Base-by-base conservation (phyloP, 495 filamentous ascomycete genomes). In the Immersiella caudata region DNA sequence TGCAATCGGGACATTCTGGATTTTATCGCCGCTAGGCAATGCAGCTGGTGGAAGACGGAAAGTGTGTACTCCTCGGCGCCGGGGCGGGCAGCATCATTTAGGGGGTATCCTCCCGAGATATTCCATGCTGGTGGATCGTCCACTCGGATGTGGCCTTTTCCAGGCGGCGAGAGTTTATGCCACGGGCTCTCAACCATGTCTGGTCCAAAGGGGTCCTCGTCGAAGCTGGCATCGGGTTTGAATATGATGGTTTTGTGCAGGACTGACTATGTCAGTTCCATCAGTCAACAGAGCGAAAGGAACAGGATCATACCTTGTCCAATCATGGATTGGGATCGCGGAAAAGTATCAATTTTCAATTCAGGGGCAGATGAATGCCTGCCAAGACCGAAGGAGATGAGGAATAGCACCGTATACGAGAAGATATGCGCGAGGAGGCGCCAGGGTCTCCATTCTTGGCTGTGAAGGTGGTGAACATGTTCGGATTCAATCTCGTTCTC, bases 21-120 rank as follows among this genome's bases (percentile, higher is more conserved):
- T 46, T 68, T 64, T 3, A 68, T 68, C 4, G 62, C 62, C 60
- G 67, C 67, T 49, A 71, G 57, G 59, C 69, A 71, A 33, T 71
- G 69, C 14, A 71, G 29, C 52, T 71, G 69, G 36, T 71, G 69
- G 35, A 71, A 66, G 8, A 71, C 29, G 16, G 69, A 71, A 6
- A 71, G 6, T 16, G 66, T 68, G 49, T 71, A 71, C 27, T 68
- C 67, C 46, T 68, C 67, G 0, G 67, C 61, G 12, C 8, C 1
- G 14, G 58, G 29, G 11, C 26, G n/a, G 33, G 46, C 9, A 9
- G 24, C 9, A 26, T 65, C 61, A 25, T 65, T 46, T 6, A 68
- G 26, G 40, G 67, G 67, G 33, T 52, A 68, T 0, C 67, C 67
- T 3, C 67, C 67, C 3, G 67, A 60, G 22, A 68, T 16, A 5